A percentile compares a stretch with the other conserved stretches of the same genome.
These are phyloP conservation scores for Rosa hybrid DNA, from an alignment of 331 rosid species.

Conservation along the genomic window DNA sequence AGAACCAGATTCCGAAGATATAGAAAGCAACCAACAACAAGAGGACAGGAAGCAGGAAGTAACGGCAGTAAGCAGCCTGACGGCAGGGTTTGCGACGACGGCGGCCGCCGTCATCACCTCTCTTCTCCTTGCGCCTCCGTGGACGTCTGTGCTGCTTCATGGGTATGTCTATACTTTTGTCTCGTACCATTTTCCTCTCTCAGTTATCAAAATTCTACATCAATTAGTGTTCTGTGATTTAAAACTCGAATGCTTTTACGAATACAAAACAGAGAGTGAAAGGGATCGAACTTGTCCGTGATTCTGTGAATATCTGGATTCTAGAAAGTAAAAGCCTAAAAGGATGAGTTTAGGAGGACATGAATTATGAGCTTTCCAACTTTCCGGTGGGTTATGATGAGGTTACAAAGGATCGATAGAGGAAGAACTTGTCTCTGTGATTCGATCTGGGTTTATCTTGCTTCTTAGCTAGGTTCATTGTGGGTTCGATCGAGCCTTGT, in stretches of 20 bases:
- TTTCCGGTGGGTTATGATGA: not conserved
- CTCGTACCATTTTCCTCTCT: conserved; percentile 30
- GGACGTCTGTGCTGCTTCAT: conserved; percentile 15
- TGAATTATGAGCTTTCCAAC: not conserved
- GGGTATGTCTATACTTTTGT: conserved; percentile 38
- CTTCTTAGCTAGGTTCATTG: not conserved
- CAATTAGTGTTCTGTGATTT: not conserved
- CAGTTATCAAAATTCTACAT: not conserved
- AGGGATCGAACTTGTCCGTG: not conserved
- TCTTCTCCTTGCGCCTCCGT: not conserved
- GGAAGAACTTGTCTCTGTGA: not conserved
- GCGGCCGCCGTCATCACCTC: not conserved
- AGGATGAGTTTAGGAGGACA: not conserved
- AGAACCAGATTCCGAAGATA: conserved; percentile 1
- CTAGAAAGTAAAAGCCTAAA: not conserved
- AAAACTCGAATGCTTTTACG: not conserved
- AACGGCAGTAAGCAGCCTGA: not conserved
- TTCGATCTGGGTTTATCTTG: not conserved
- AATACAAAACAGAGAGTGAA: not conserved
- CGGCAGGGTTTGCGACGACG: not conserved
- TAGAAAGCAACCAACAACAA: conserved; percentile 5
- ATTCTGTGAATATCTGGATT: not conserved
- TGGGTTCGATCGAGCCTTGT: too few species aligned
- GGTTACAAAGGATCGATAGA: not conserved
- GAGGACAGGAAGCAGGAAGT: not conserved